Base-by-base conservation (phyloP, 2,329 filamentous ascomycete genomes). In the Hymenoscyphus linearis region DNA sequence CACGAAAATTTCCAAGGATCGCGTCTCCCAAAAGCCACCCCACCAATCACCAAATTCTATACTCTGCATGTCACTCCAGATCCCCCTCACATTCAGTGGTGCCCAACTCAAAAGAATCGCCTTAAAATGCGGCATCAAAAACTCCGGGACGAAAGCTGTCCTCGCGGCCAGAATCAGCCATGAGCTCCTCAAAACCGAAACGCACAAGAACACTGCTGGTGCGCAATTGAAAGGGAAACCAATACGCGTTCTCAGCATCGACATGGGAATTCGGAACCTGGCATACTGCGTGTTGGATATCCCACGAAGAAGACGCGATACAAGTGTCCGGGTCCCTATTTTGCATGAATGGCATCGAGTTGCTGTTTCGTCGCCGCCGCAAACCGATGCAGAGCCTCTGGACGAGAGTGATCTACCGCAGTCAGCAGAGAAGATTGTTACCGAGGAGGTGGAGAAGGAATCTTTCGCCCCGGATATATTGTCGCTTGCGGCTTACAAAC, bases 221-320 rank as follows among this genome's bases (percentile, higher is more conserved):
- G 16, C 14, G 10, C 26, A 16, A 9, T 16, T 31, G 9, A 55
- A 35, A 18, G 53, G 18, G 16, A 36, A 4, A 9, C 60, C 64
- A 16, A 36, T 60, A 25, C 66, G 86, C 52, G 79, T 95, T 26
- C 74, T 95, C 36, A 93, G 89, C 71, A 88, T 96, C 64, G 91
- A 96, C 73, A 88, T 95, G 84, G 91, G 91, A 3, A 89, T 96
- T 66, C 85, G 85, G 52, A 96, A 96, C 72, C 78, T 96, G 3
- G 90, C 90, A 1, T 91, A 85, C 71, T 89, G 88, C 65, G 79
- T 90, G 63, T 73, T 90, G 7, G 67, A 70, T 64, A 65, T 36
- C 55, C 57, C 67, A 77, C 35, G 36, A n/a, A 6, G 27, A 34
- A 57, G 47, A 36, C 40, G 13, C 5, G 35, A 53, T 12, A 16